A percentile compares a stretch with the other conserved stretches of the same genome.
phyloP scores from a whole-genome alignment of 345 rosid genomes.

The Bruguiera sexangula region DNA sequence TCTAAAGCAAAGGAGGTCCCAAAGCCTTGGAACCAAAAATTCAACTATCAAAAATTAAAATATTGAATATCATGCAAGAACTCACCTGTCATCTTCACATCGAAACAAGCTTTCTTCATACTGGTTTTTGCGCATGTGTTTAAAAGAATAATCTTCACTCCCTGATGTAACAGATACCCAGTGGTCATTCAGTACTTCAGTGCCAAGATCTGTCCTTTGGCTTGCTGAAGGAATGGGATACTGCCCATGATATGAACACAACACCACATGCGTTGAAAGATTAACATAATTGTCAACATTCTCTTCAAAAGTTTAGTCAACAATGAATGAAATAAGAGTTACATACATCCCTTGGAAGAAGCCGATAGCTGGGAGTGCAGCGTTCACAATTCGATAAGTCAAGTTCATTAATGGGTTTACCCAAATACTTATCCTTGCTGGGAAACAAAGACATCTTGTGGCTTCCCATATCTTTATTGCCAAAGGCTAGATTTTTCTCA shows the following conservation, averaged over 20 bases:
- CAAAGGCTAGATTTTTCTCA: slow-evolving; percentile 50
- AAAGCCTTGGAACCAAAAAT: neutral
- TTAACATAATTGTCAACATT: slow-evolving; percentile 16
- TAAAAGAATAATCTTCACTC: slow-evolving; percentile 98
- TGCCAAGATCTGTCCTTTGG: slow-evolving; percentile 78
- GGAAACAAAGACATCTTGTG: slow-evolving; percentile 52
- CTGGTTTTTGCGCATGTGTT: slow-evolving; percentile 98
- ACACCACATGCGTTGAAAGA: slow-evolving; percentile 16
- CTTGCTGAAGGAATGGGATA: slow-evolving; percentile 81
- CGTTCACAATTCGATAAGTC: slow-evolving; percentile 94
- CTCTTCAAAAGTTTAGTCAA: slow-evolving; percentile 9
- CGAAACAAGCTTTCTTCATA: slow-evolving; percentile 96
- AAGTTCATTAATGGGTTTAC: slow-evolving; percentile 88
- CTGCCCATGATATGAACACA: slow-evolving; percentile 49
- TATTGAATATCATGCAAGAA: slow-evolving; percentile 13
- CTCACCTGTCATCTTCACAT: slow-evolving; percentile 96
- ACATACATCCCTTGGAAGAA: slow-evolving; percentile 83
- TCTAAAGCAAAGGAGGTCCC: neutral
- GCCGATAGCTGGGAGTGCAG: slow-evolving; percentile 97
- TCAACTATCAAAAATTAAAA: neutral
- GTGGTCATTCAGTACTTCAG: slow-evolving; percentile 83
- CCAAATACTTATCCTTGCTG: slow-evolving; percentile 70
- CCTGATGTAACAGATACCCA: slow-evolving; percentile 99
- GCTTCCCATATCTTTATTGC: slow-evolving; percentile 52
- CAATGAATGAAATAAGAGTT: neutral